Base-by-base conservation (phyloP, 257 asterid genomes). In the Petunia axillaris region DNA sequence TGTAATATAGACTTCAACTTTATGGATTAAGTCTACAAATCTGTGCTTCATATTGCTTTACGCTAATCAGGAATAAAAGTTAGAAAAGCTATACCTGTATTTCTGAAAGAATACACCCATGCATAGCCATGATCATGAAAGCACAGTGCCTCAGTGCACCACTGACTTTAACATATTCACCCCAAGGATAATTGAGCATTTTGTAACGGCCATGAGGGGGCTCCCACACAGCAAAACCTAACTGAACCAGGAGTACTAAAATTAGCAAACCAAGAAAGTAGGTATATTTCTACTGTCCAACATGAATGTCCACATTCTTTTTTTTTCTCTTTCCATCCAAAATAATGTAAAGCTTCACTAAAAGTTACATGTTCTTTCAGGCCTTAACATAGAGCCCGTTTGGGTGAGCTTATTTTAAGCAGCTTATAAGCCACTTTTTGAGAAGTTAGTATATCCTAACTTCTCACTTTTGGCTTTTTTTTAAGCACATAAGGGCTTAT, bases 181-280 rank as follows among this genome's bases (percentile, higher is more conserved):
- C 83, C 99, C 98, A 94, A 3, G 99, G 99, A 84, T 92, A 96
- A 2, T 84, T 89, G 66, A 91, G 91, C 98, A 94, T 96, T 62
- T 83, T 96, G 91, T 96, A 96, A 16, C 94, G 98, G 43, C 99
- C 99, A 66, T 96, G 99, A 82, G 99, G 98, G 1, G 98, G 99
- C 86, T 96, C 99, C 99, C 99, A 96, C 63, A 88, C 70, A 10
- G 99, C 99, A 82, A 94, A 96, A 75, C 90, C 89, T 55, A 93
- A 83, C 97, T 91, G 90, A 73, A 75, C 81, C 81, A 60, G 48
- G 65, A 66, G 41, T 37, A 59, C 57, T 7, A 43, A 36, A 60
- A 44, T 73, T 53, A 40, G 41, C 77, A 40, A 14, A 25, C 71
- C 35, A 48, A 71, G 35, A 48, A 71, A 71, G 35, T 57, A 71